Base-by-base conservation (phyloP, 768 basidiomycete species). In the Suillus fuscotomentosus region DNA sequence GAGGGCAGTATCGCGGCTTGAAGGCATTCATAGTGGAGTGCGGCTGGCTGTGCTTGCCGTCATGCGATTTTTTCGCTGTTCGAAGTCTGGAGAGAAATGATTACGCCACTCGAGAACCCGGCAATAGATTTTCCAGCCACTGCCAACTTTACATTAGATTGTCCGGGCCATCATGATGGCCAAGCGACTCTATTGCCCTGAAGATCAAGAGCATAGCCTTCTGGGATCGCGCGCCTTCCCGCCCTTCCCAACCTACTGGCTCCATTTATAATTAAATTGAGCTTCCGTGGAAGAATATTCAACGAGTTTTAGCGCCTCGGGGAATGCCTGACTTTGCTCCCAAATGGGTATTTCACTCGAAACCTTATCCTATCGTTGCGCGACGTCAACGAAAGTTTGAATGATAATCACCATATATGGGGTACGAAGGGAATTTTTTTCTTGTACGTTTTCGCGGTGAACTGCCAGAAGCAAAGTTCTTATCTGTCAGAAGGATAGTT, bases 301-400 rank as follows among this genome's bases (percentile, higher is more conserved):
- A 57, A 36, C 24, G 36, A 51, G 13, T 24, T 36, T 45, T 36
- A 45, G 43, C 45, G 41, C 38, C 31, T 51, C 63, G 59, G 45
- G 17, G 24, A 31, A 62, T 62, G 13, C 60, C 63, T 41, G 45
- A 24, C 59, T 60, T 63, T 50, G 22, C n/a, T 38, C 51, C 63
- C 63, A 60, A 62, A 64, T 64, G 63, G 60, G 43, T 36, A 22
- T 48, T 24, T 36, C 45, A 47, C 38, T 64, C 62, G 64, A 62
- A 56, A 63, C 61, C 64, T 62, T 65, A n/a, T 63, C 41, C 56
- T n/a, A 59, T 63, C 55, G 42, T 53, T 62, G 61, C 61, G 55
- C 48, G 62, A 65, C 54, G 73, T 73, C 72, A 73, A 67, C 59
- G 71, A 75, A 75, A 66, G 72, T 73, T 57, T 24, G 45, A 31